Percentiles rank a stretch among this genome's conserved stretches.
These are phyloP conservation scores for Gossypium laxum DNA, from an alignment of 441 rosid species.

Conservation along the genomic window DNA sequence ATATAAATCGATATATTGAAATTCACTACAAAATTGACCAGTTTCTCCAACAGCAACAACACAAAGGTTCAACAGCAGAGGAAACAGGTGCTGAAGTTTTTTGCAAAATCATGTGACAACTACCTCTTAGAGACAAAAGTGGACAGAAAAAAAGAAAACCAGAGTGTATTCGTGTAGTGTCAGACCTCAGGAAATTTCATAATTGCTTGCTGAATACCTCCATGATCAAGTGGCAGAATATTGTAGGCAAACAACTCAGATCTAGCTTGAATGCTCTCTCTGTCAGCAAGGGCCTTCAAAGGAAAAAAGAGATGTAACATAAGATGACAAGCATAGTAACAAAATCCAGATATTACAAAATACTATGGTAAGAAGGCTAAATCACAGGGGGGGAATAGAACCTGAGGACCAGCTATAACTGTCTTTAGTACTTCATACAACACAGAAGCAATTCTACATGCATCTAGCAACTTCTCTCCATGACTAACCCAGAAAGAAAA, in stretches of 20 bases:
- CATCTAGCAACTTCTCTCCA: slow-evolving; percentile 42
- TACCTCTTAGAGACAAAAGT: not conserved
- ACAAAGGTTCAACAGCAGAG: not conserved
- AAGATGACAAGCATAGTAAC: slow-evolving; percentile 2
- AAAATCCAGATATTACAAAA: not conserved
- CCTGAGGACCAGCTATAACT: slow-evolving; percentile 65
- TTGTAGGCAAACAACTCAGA: slow-evolving; percentile 65
- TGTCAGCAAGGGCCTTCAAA: slow-evolving; percentile 58
- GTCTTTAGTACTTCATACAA: slow-evolving; percentile 54
- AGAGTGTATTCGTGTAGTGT: slow-evolving; percentile 17
- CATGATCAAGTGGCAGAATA: slow-evolving; percentile 82
- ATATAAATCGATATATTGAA: not conserved
- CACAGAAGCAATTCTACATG: slow-evolving; percentile 40
- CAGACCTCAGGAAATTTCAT: slow-evolving; percentile 86
- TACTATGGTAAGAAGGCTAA: slow-evolving; percentile 5
- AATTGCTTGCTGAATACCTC: slow-evolving; percentile 76
- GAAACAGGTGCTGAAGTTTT: not conserved
- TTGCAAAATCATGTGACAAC: not conserved
- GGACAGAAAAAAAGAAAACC: not conserved
- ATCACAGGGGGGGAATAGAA: slow-evolving; percentile 11
- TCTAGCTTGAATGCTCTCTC: slow-evolving; percentile 39
- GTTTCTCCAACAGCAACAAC: slow-evolving; percentile 3
- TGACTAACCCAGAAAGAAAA: slow-evolving; percentile 24
- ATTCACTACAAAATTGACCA: slow-evolving; percentile 1
- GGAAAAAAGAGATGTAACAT: slow-evolving; percentile 15